These are phyloP conservation scores for Oropetium thomaeum DNA, from an alignment of 176 grass and related monocot genomes.

Conservation along the genomic window DNA sequence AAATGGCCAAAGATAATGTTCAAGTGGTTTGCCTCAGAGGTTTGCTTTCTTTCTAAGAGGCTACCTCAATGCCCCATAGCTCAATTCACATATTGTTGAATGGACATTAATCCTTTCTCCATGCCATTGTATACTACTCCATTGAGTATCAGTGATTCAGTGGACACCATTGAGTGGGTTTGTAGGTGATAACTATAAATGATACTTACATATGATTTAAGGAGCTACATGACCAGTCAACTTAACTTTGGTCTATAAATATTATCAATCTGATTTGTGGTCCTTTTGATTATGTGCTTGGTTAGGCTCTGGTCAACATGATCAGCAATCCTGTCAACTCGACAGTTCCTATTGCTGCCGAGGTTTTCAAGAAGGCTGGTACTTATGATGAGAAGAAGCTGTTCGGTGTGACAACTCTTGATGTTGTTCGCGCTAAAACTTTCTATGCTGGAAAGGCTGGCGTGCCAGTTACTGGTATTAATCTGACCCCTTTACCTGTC, in stretches of 20 bases:
- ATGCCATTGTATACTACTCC: neutral
- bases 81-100: neutral
- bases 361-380: conserved; percentile 93
- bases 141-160: no score
- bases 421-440: conserved; percentile 85
- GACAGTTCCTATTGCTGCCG: conserved; percentile 73
- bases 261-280: neutral
- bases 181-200: neutral
- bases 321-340: conserved; percentile 99
- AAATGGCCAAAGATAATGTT: neutral
- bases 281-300: neutral
- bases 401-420: conserved; percentile 92
- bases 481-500: neutral
- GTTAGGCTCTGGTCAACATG: conserved; percentile 81
- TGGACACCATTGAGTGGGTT: neutral
- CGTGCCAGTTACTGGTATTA: conserved; percentile 62
- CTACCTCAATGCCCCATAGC: neutral
- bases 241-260: neutral
- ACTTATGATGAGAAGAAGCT: conserved; percentile 85
- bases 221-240: neutral
- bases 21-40: neutral
- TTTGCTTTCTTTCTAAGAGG: neutral
- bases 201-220: neutral
- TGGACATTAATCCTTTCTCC: neutral
- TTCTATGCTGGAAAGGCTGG: conserved; percentile 84